These are phyloP conservation scores for Rhizophora mangle DNA, from an alignment of 345 rosid genomes.

Conservation along the genomic window DNA sequence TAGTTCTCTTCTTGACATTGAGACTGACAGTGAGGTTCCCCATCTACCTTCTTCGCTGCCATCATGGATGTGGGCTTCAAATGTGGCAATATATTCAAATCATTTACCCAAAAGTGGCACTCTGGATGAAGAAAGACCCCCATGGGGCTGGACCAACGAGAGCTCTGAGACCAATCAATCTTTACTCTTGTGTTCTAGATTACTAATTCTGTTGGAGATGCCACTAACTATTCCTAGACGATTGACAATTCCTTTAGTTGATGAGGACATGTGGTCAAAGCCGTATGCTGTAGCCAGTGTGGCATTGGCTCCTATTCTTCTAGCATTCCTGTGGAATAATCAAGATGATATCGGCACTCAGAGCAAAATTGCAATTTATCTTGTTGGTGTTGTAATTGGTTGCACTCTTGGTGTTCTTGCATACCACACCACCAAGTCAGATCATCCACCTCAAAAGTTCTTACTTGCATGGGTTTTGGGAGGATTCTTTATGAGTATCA, in stretches of 20 bases:
- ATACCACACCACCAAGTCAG: conserved; percentile 38
- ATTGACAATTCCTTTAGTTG: conserved; percentile 74
- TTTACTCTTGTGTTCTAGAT: conserved; percentile 28
- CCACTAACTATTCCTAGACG: conserved; percentile 72
- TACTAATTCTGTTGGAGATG: conserved; percentile 55
- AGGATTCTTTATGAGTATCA: conserved; percentile 81
- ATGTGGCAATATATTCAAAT: conserved; percentile 68
- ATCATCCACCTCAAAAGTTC: conserved; percentile 68
- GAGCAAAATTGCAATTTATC: conserved; percentile 32
- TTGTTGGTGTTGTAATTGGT: conserved; percentile 45
- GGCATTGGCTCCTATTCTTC: conserved; percentile 60
- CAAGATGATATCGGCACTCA: conserved; percentile 43
- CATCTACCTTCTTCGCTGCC: conserved; percentile 55
- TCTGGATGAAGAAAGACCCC: conserved; percentile 32
- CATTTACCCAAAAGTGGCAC: conserved; percentile 34
- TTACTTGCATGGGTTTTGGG: conserved; percentile 78
- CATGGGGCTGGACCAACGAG: conserved; percentile 29
- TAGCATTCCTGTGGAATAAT: conserved; percentile 60
- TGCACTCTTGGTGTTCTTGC: conserved; percentile 52
- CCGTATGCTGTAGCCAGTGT: conserved; percentile 71
- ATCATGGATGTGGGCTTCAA: conserved; percentile 77
- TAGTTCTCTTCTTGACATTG: conserved; percentile 50
- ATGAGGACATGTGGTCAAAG: conserved; percentile 77
- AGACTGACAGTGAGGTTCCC: conserved; percentile 49
- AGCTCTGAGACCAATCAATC: conserved; percentile 3